Conservation (phyloP, 1,284 basidiomycete species). For the Malassezia obtusa region DNA sequence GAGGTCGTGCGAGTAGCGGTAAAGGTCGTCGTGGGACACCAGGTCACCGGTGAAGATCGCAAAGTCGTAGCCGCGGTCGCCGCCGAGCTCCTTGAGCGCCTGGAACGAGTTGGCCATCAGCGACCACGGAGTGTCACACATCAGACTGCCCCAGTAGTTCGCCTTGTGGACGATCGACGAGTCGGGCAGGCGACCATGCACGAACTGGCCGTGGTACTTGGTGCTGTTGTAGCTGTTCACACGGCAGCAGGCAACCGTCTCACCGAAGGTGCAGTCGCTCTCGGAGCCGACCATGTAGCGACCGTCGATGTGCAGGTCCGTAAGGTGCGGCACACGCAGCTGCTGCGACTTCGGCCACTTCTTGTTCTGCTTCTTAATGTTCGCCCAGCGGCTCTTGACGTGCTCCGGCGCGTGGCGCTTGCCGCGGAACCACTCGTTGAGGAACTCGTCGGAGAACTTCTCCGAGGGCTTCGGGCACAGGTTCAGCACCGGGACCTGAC, state of each 20-base stretch:
- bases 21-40: constrained; percentile 52
- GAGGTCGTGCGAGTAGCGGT: constrained; percentile 38
- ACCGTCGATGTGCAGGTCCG: constrained; percentile 70
- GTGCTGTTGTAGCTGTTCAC: constrained; percentile 54
- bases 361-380: neutral
- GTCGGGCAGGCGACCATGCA: constrained; percentile 27
- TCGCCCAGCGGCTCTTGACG: constrained; percentile 8
- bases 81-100: constrained; percentile 59
- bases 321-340: constrained; percentile 65
- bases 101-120: constrained; percentile 59
- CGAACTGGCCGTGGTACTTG: constrained; percentile 46
- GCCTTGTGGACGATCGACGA: constrained; percentile 25
- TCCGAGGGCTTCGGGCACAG: constrained; percentile 16
- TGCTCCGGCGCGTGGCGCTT: constrained; percentile 16
- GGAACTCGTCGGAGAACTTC: constrained; percentile 22
- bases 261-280: constrained; percentile 61
- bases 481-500: constrained; percentile 23
- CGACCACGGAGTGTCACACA: constrained; percentile 62
- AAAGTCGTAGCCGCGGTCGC: constrained; percentile 58
- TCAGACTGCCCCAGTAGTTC: constrained; percentile 41
- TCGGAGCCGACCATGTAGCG: constrained; percentile 65
- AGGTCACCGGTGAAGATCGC: constrained; percentile 67
- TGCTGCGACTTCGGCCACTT: constrained; percentile 1
- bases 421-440: constrained; percentile 39
- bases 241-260: constrained; percentile 58